A percentile compares a stretch with the other conserved stretches of the same genome.
These are phyloP conservation scores for Aspergillus sojae DNA, from an alignment of 2,329 filamentous ascomycete genomes.

Conservation along the genomic window DNA sequence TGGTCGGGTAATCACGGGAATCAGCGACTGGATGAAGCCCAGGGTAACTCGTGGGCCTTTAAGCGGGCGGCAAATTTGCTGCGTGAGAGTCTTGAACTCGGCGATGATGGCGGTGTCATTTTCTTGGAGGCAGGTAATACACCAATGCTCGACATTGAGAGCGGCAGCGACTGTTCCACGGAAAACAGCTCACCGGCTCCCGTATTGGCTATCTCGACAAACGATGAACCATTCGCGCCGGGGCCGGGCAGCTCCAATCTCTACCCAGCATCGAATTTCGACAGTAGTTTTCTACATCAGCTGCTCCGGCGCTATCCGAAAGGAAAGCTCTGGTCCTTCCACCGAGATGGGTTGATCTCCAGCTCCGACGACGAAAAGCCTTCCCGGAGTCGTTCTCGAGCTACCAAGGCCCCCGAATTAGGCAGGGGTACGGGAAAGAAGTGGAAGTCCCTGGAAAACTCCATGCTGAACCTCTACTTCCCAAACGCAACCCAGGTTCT, in stretches of 20 bases:
- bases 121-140: constrained; percentile 37
- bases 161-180: constrained; percentile 32
- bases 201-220: constrained; percentile 39
- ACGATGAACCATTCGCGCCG: constrained; percentile 40
- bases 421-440: constrained; percentile 28
- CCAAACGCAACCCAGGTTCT: constrained; percentile 52
- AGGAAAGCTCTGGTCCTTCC: constrained; percentile 53
- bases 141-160: constrained; percentile 31
- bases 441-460: constrained; percentile 40
- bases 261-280: constrained; percentile 35
- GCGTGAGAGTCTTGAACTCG: constrained; percentile 50
- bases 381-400: constrained; percentile 13
- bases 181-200: constrained; percentile 33
- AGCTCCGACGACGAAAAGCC: constrained; percentile 48
- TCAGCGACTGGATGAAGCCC: constrained; percentile 33
- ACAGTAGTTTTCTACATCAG: constrained; percentile 34
- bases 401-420: constrained; percentile 19
- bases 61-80: constrained; percentile 52
- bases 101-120: constrained; percentile 50
- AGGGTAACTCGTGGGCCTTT: constrained; percentile 48
- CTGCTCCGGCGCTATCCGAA: constrained; percentile 50
- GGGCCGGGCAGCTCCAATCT: constrained; percentile 28
- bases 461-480: constrained; percentile 48
- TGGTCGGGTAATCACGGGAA: constrained; percentile 31
- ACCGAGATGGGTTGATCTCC: constrained; percentile 45